Percentiles rank a stretch among this genome's conserved stretches.
These are phyloP conservation scores for Fusarium siculi DNA, from an alignment of 2,329 filamentous ascomycete species.

Conservation along the genomic window DNA sequence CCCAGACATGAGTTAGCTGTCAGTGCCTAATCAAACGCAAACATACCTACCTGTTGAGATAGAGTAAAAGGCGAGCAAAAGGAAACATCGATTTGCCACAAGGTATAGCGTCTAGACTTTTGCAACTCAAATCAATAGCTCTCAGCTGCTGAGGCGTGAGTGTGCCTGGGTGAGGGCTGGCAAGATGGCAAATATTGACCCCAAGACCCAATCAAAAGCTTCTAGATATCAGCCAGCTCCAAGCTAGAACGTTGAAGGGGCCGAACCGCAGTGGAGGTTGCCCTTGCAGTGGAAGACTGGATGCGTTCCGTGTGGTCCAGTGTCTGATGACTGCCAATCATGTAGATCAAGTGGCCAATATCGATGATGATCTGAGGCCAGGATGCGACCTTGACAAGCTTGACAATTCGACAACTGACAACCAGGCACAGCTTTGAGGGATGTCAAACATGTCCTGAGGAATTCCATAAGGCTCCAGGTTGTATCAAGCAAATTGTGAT, in stretches of 20 bases:
- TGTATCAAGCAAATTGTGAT: neutral
- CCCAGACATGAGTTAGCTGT: neutral
- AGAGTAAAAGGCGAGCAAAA: neutral
- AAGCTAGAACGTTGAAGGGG: conserved; percentile 29
- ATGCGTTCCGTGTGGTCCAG: conserved; percentile 31
- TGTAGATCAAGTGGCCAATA: conserved; percentile 27
- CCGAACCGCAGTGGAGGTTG: conserved; percentile 38
- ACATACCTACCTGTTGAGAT: neutral
- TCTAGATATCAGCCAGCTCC: conserved; percentile 11
- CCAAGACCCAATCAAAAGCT: conserved; percentile 20
- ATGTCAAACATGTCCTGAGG: neutral
- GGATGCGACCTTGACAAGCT: conserved; percentile 31
- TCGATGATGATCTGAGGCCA: conserved; percentile 35
- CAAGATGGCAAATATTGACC: conserved; percentile 5
- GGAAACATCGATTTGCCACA: neutral
- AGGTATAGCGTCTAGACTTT: neutral
- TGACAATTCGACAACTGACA: conserved; percentile 4
- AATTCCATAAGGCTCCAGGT: neutral
- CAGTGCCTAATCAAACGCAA: neutral
- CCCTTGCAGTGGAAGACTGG: conserved; percentile 35
- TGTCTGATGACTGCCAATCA: conserved; percentile 22
- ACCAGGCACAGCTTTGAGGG: conserved; percentile 18
- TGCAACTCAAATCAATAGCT: neutral
- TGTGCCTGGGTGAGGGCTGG: conserved; percentile 27
- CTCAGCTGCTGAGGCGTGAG: neutral